These are phyloP conservation scores for Pelargonium hybrid DNA, from an alignment of 441 rosid species.

Conservation along the genomic window DNA sequence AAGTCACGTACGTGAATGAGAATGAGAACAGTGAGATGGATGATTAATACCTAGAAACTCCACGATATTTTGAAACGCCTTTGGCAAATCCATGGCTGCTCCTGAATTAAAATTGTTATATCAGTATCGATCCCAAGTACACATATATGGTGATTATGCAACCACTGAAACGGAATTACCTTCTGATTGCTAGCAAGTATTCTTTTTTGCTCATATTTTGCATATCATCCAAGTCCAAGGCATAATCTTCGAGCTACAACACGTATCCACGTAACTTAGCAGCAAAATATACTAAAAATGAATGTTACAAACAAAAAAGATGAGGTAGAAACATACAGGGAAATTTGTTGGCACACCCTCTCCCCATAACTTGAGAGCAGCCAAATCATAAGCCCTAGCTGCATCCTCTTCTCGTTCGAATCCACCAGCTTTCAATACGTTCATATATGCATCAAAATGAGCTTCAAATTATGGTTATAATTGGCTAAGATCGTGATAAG, in stretches of 20 bases:
- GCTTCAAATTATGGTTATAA: background rate
- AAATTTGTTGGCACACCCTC: background rate
- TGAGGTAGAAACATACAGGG: slow-evolving; percentile 2
- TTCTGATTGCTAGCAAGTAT: slow-evolving; percentile 14
- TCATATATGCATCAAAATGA: background rate
- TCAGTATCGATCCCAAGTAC: no score
- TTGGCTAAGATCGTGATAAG: background rate
- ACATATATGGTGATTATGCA: no score
- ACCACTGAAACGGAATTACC: slow-evolving; percentile 11
- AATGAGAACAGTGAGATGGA: background rate
- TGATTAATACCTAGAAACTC: slow-evolving; percentile 18
- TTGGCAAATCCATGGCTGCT: slow-evolving; percentile 12
- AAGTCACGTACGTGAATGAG: no score
- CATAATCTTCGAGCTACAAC: slow-evolving; percentile 15
- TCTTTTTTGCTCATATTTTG: background rate
- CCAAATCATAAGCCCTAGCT: slow-evolving; percentile 20
- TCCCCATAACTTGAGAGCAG: slow-evolving; percentile 16
- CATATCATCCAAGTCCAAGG: slow-evolving; percentile 20
- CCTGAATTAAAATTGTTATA: slow-evolving; percentile 4
- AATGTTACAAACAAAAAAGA: no score
- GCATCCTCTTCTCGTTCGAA: slow-evolving; percentile 4
- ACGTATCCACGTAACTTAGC: no score
- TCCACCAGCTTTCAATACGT: slow-evolving; percentile 13
- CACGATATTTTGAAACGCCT: slow-evolving; percentile 19
- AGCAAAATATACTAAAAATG: no score